A percentile compares a stretch with the other conserved stretches of the same genome.
These are phyloP conservation scores for Drosera capensis DNA, from an alignment of 148 eudicot species.

Conservation along the genomic window DNA sequence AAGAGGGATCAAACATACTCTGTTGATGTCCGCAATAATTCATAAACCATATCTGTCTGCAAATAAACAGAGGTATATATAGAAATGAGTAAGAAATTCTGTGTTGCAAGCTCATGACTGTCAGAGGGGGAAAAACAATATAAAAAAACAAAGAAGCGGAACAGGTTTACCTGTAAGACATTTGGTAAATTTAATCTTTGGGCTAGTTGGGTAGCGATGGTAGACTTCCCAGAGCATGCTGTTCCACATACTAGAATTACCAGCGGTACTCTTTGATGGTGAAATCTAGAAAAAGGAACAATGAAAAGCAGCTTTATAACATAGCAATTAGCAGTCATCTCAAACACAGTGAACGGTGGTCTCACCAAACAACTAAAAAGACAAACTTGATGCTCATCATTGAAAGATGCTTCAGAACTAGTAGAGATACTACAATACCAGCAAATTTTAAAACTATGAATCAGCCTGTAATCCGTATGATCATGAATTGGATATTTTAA, in stretches of 20 bases:
- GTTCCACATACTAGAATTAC: slow-evolving; percentile 99
- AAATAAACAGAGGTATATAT: slow-evolving; percentile 16
- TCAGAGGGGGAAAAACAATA: not conserved
- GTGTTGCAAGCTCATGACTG: slow-evolving; percentile 1
- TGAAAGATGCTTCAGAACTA: too few species aligned
- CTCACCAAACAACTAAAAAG: too few species aligned
- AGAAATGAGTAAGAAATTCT: not conserved
- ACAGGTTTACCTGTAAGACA: slow-evolving; percentile 64
- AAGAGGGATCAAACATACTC: slow-evolving; percentile 39
- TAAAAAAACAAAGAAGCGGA: slow-evolving; percentile 1
- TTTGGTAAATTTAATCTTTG: slow-evolving; percentile 95
- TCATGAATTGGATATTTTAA: too few species aligned
- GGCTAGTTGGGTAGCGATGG: slow-evolving; percentile 98
- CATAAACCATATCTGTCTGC: slow-evolving; percentile 99
- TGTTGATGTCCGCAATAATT: slow-evolving; percentile 90
- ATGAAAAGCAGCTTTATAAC: slow-evolving; percentile 6
- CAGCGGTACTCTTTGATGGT: slow-evolving; percentile 91
- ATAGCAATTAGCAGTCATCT: too few species aligned
- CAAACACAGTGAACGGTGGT: too few species aligned
- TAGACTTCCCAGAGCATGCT: slow-evolving; percentile 94
- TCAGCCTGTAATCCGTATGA: too few species aligned
- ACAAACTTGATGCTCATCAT: too few species aligned
- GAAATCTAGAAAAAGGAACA: slow-evolving; percentile 49
- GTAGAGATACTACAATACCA: too few species aligned
- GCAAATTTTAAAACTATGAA: too few species aligned